Evolutionary conservation across 768 basidiomycete genomes (phyloP).

Genomic region (Termitomyces sp.): DNA sequence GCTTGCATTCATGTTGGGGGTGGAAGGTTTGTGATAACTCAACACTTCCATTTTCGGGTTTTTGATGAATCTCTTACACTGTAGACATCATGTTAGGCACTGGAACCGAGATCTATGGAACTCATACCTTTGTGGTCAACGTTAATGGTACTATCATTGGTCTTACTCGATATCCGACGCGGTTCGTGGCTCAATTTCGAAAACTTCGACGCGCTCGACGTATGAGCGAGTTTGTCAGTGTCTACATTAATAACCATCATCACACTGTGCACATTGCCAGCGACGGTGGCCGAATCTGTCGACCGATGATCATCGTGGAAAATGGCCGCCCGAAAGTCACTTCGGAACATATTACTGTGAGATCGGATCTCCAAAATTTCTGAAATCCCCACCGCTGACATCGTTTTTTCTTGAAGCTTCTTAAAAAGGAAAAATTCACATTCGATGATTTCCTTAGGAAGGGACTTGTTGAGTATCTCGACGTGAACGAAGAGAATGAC

Average conservation of each 20-base stretch:
- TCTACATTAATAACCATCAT: conserved; percentile 96
- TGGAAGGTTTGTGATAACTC: conserved; percentile 63
- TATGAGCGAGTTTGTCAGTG: conserved; percentile 93
- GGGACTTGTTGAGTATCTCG: conserved; percentile 95
- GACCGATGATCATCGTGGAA: conserved; percentile 96
- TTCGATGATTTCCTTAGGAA: conserved; percentile 93
- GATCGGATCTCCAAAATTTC: conserved; percentile 15
- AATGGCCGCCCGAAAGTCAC: conserved; percentile 70
- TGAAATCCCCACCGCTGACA: conserved; percentile 3
- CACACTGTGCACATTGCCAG: conserved; percentile 91
- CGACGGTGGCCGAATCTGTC: conserved; percentile 96
- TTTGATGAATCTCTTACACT: conserved; percentile 10
- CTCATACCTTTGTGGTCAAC: conserved; percentile 89
- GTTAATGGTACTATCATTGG: conserved; percentile 97
- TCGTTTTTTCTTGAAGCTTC: conserved; percentile 39
- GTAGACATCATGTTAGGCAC: conserved; percentile 87
- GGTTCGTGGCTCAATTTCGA: conserved; percentile 88
- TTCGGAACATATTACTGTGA: conserved; percentile 73
- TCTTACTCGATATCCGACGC: conserved; percentile 76
- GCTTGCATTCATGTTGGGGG: conserved; percentile 90
- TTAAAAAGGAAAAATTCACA: conserved; percentile 70
- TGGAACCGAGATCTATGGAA: conserved; percentile 94
- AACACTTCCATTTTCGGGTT: not conserved
- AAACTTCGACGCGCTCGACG: conserved; percentile 87
- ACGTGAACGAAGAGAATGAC: conserved; percentile 99